Evolutionary conservation across 352 stramenopile species (phyloP).

Genomic region (Elongisporangium senticosum): DNA sequence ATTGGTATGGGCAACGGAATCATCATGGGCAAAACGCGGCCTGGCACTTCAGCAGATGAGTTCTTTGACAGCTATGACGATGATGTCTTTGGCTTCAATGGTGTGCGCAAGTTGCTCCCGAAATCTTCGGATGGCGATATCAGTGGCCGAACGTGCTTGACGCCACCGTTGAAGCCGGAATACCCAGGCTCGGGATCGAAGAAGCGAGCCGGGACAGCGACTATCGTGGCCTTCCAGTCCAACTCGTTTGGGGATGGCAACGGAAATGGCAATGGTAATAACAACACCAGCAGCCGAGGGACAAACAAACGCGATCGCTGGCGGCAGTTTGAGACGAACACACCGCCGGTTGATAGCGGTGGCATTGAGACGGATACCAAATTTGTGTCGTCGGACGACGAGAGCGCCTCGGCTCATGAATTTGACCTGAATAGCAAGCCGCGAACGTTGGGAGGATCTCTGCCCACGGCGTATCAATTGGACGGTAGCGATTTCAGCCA

Average conservation of each 20-base stretch:
- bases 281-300: slow-evolving; percentile 17
- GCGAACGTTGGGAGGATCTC: slow-evolving; percentile 44
- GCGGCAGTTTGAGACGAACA: slow-evolving; percentile 35
- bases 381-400: slow-evolving; percentile 27
- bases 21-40: slow-evolving; percentile 37
- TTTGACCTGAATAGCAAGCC: slow-evolving; percentile 9
- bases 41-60: slow-evolving; percentile 40
- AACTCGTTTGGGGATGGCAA: slow-evolving; percentile 23
- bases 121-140: slow-evolving; percentile 42
- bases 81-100: slow-evolving; percentile 47
- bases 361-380: slow-evolving; percentile 17
- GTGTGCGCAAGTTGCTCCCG: slow-evolving; percentile 10
- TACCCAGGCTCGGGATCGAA: slow-evolving; percentile 34
- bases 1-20: slow-evolving; percentile 24
- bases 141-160: slow-evolving; percentile 35
- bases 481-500: slow-evolving; percentile 33
- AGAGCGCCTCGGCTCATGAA: slow-evolving; percentile 14
- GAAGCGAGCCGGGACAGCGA: slow-evolving; percentile 26
- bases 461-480: slow-evolving; percentile 57
- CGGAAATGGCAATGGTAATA: slow-evolving; percentile 17
- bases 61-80: slow-evolving; percentile 73
- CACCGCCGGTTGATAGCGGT: slow-evolving; percentile 18
- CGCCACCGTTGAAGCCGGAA: slow-evolving; percentile 36
- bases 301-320: slow-evolving; percentile 16
- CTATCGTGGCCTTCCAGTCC: slow-evolving; percentile 25